phyloP scores from a whole-genome alignment of 768 basidiomycete genomes.

The Obba rivulosa region DNA sequence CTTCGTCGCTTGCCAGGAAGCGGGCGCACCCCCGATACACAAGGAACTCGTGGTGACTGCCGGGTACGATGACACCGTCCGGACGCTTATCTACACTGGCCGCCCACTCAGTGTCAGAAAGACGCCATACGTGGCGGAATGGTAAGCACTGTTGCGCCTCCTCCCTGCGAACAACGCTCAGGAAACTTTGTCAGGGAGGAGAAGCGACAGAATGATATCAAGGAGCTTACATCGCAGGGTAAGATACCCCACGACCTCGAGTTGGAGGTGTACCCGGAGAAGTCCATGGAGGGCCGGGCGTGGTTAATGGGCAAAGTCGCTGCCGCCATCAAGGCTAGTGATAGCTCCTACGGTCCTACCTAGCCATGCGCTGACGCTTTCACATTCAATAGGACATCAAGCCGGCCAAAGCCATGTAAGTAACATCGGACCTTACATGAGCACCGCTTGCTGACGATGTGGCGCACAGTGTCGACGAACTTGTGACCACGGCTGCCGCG shows the following conservation, averaged over 20 bases:
- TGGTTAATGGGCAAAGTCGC: constrained; percentile 82
- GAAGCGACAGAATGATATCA: constrained; percentile 53
- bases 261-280: constrained; percentile 62
- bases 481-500: constrained; percentile 64
- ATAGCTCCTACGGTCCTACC: not conserved
- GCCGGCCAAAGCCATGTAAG: constrained; percentile 80
- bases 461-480: constrained; percentile 64
- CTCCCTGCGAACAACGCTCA: not conserved
- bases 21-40: constrained; percentile 70
- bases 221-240: constrained; percentile 52
- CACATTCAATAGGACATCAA: constrained; percentile 56
- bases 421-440: constrained; percentile 15
- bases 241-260: constrained; percentile 75
- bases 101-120: constrained; percentile 78
- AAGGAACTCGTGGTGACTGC: constrained; percentile 64
- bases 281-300: constrained; percentile 48
- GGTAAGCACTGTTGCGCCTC: constrained; percentile 36
- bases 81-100: constrained; percentile 72
- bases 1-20: constrained; percentile 79
- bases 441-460: not conserved
- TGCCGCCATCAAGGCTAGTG: constrained; percentile 55
- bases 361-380: not conserved
- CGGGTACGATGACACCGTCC: constrained; percentile 68
- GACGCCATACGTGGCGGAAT: constrained; percentile 73
- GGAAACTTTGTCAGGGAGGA: constrained; percentile 45